These are phyloP conservation scores for Malbranchea zuffiana DNA, from an alignment of 2,329 filamentous ascomycete genomes.

Conservation along the genomic window DNA sequence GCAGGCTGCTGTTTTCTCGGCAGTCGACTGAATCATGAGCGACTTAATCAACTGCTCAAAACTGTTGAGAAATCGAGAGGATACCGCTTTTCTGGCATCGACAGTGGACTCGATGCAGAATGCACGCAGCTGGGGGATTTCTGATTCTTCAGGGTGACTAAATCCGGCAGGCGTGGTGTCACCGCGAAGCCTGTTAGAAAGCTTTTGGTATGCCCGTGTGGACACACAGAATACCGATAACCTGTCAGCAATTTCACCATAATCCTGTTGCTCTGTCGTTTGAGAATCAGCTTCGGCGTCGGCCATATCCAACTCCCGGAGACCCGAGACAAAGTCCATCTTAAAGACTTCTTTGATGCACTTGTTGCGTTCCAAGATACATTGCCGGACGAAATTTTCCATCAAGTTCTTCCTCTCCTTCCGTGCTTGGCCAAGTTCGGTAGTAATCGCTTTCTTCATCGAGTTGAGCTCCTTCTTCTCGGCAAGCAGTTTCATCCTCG, in stretches of 20 bases:
- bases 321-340: constrained; percentile 48
- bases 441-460: not conserved
- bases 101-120: constrained; percentile 51
- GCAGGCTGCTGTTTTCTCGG: constrained; percentile 22
- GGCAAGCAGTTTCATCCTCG: too few relatives aligned
- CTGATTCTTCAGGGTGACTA: constrained; percentile 43
- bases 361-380: constrained; percentile 47
- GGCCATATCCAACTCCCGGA: constrained; percentile 44
- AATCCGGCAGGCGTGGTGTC: constrained; percentile 47
- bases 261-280: constrained; percentile 43
- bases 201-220: constrained; percentile 51
- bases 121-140: constrained; percentile 47
- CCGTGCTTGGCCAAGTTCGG: not conserved
- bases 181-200: constrained; percentile 44
- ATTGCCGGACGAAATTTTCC: constrained; percentile 22
- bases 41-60: constrained; percentile 44
- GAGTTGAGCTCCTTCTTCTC: too few relatives aligned
- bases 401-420: constrained; percentile 18
- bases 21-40: constrained; percentile 30
- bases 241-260: constrained; percentile 44
- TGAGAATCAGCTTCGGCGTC: constrained; percentile 42
- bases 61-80: constrained; percentile 42
- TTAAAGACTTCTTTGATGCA: constrained; percentile 47
- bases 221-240: constrained; percentile 57
- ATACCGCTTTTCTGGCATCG: constrained; percentile 35